These are phyloP conservation scores for Haberlea rhodopensis DNA, from an alignment of 257 asterid species.

Conservation along the genomic window DNA sequence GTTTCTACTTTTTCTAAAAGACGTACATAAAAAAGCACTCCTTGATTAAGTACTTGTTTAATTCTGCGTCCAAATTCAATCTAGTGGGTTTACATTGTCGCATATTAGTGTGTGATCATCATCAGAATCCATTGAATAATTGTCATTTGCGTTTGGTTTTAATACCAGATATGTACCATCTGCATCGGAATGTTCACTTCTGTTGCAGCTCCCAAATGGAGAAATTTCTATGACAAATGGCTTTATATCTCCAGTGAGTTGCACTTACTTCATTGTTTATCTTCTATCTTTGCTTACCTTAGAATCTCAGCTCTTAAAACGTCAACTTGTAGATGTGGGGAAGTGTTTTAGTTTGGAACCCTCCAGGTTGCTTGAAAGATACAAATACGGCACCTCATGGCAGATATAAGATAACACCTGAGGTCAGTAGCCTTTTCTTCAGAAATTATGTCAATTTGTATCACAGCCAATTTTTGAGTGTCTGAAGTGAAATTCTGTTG, in stretches of 20 bases:
- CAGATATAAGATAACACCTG: slow-evolving; percentile 58
- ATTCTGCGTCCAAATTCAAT: neutral
- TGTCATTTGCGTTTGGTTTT: slow-evolving; percentile 19
- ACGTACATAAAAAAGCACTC: no score
- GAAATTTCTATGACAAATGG: slow-evolving; percentile 79
- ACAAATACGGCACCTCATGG: slow-evolving; percentile 35
- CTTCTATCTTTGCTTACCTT: slow-evolving; percentile 29
- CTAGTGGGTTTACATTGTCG: slow-evolving; percentile 10
- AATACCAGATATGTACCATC: slow-evolving; percentile 79
- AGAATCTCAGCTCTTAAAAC: slow-evolving; percentile 19
- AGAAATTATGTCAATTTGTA: no score
- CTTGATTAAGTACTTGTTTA: no score
- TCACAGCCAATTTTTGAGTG: no score
- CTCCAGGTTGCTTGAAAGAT: slow-evolving; percentile 61
- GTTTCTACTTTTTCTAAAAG: no score
- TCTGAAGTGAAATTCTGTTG: no score
- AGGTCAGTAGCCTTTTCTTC: slow-evolving; percentile 46
- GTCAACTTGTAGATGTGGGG: slow-evolving; percentile 87
- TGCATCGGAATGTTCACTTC: slow-evolving; percentile 83
- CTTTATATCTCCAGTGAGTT: slow-evolving; percentile 90
- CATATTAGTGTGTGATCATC: slow-evolving; percentile 14
- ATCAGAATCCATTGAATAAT: slow-evolving; percentile 17
- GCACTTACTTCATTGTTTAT: slow-evolving; percentile 13
- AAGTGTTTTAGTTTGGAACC: slow-evolving; percentile 88
- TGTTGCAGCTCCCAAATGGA: slow-evolving; percentile 73